Percentiles rank a stretch among this genome's conserved stretches.
These are phyloP conservation scores for Physaria fendleri DNA, from an alignment of 345 rosid genomes.

Conservation along the genomic window DNA sequence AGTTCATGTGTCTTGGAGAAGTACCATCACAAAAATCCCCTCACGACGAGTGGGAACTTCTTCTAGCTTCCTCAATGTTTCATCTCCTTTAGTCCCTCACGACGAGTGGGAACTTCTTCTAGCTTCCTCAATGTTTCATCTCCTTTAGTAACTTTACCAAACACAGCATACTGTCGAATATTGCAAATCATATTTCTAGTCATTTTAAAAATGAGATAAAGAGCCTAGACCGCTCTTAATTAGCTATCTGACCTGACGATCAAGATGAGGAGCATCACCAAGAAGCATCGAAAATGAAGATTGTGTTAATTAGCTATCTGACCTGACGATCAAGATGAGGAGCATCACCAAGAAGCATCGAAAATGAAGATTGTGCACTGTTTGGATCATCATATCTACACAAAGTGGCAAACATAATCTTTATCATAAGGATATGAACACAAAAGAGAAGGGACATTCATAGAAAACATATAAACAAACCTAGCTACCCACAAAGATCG, in stretches of 20 bases:
- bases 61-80: no score
- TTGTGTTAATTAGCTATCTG: conserved; percentile 26
- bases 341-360: conserved; percentile 93
- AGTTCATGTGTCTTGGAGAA: neutral
- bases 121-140: no score
- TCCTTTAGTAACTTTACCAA: conserved; percentile 92
- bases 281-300: conserved; percentile 97
- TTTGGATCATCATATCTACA: conserved; percentile 76
- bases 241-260: neutral
- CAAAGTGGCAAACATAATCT: neutral
- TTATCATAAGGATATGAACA: neutral
- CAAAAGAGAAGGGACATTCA: neutral
- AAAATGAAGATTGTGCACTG: conserved; percentile 87
- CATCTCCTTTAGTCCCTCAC: no score
- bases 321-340: no score
- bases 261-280: conserved; percentile 95
- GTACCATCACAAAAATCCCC: conserved; percentile 94
- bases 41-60: conserved; percentile 83
- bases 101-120: conserved; percentile 82
- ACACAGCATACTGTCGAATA: conserved; percentile 74
- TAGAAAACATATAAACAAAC: neutral
- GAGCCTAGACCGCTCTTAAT: neutral
- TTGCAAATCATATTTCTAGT: neutral
- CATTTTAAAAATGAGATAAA: conserved; percentile 5
- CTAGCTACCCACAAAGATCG: neutral